Evolutionary conservation across 164 flowering plant genomes (phyloP).

Genomic region (Tinospora cordifolia): DNA sequence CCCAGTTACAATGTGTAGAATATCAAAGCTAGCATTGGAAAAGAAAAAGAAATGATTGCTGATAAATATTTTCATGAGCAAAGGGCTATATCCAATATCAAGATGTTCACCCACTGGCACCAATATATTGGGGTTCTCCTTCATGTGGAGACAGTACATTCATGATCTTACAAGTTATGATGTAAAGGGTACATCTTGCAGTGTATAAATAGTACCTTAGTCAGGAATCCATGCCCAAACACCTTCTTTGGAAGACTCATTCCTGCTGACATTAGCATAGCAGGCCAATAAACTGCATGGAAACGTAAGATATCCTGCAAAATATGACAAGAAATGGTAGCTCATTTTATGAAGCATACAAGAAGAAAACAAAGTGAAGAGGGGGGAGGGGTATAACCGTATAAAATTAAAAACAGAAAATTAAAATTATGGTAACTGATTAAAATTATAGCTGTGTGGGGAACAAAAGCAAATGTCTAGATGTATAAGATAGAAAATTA

Average conservation of each 20-base stretch:
- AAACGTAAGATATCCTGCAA: conserved; percentile 88
- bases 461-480: background rate
- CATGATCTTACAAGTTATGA: background rate
- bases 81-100: no score
- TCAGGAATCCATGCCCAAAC: conserved; percentile 94
- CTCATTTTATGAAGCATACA: background rate
- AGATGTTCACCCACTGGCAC: no score
- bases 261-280: conserved; percentile 96
- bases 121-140: background rate
- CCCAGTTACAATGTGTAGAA: background rate
- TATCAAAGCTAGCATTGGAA: background rate
- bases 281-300: conserved; percentile 99
- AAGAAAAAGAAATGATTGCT: no score
- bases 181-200: background rate
- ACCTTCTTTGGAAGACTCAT: conserved; percentile 76
- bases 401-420: background rate
- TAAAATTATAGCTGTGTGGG: background rate
- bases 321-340: conserved; percentile 4
- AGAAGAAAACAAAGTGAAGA: background rate
- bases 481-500: no score
- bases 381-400: no score
- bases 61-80: no score
- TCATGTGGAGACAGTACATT: no score
- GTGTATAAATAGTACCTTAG: conserved; percentile 53
- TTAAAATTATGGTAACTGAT: background rate